Base-by-base conservation (phyloP, 306 rosid genomes). In the Arachis stenosperma region DNA sequence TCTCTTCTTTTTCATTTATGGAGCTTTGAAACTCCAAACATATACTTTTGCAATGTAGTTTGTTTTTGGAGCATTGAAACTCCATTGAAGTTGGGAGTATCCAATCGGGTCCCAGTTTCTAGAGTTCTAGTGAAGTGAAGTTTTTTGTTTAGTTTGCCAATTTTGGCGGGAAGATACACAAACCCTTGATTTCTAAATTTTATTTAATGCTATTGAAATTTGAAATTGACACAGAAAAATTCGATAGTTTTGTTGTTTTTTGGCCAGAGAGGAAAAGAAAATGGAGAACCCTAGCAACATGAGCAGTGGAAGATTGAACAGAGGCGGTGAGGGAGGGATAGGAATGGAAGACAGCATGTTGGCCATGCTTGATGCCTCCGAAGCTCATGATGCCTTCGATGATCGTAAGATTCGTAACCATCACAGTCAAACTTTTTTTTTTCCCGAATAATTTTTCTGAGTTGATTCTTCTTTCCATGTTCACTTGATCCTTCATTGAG, bases 301-400 rank as follows among this genome's bases (percentile, higher is more conserved):
- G 89, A 46, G 13, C 13, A 46, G 51, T 89, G 8, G 93, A 87
- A 71, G 97, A 86, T 67, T 87, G 81, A 42, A 42, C 8, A 42
- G 46, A 42, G 46, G 9, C 46, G 46, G 54, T 13, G 54, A n/a
- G 12, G 12, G 54, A 48, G 54, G 54, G 13, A 13, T 48, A 48
- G 54, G 72, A 13, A 54, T 89, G 7, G 94, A 88, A 71, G 97
- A 86, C 65, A 89, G 80, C 81, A 85, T 88, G 22, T 75, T 93
- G 77, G 90, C 96, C 9, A 85, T 90, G 61, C 83, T 93, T 64
- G 92, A 85, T 53, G 82, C 90, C 13, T 82, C 87, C 7, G 90
- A 84, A 42, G 71, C 88, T 59, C 90, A 73, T 65, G 91, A 90
- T 59, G 81, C 97, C n/a, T 65, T 85, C 67, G 93, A 93, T 54